Conservation (phyloP, 192 early-diverging fungal species). For the Coemansia sp. region DNA sequence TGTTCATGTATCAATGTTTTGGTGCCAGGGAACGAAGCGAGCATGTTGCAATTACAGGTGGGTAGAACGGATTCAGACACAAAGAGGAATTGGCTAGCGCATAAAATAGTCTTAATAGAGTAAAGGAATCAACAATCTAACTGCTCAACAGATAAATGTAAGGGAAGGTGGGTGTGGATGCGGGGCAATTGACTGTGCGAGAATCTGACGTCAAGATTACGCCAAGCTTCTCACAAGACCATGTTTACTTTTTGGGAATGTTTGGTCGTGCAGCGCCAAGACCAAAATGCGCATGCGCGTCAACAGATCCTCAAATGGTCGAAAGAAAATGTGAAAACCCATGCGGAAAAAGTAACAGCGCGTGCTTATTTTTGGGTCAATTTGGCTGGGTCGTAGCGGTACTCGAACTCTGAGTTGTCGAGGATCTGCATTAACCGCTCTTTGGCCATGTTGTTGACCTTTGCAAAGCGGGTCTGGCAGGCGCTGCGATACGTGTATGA, state of each 20-base stretch:
- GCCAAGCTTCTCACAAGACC: too few relatives aligned
- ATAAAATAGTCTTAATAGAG: not conserved
- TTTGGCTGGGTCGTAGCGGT: conserved; percentile 8
- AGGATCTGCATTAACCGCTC: conserved; percentile 45
- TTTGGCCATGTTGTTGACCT: conserved; percentile 51
- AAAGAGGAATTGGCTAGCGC: not conserved
- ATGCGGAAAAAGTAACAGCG: too few relatives aligned
- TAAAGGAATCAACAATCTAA: not conserved
- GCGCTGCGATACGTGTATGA: conserved; percentile 52
- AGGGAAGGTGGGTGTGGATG: too few relatives aligned
- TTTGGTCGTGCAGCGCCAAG: too few relatives aligned
- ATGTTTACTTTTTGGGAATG: too few relatives aligned
- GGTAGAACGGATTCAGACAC: too few relatives aligned
- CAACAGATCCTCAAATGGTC: too few relatives aligned
- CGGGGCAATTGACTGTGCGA: not conserved
- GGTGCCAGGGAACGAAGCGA: too few relatives aligned
- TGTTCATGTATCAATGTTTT: not conserved
- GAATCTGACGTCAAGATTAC: too few relatives aligned
- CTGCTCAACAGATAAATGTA: not conserved
- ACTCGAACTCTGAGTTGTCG: conserved; percentile 30
- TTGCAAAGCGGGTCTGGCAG: conserved; percentile 49
- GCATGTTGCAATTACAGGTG: too few relatives aligned
- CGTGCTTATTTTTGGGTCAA: not conserved
- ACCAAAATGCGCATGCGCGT: too few relatives aligned
- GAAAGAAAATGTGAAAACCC: too few relatives aligned